Evolutionary conservation across 2,329 filamentous ascomycete species (phyloP), one percentile per base, ranked within the genome.

Genomic region (Colletotrichum melonis): DNA sequence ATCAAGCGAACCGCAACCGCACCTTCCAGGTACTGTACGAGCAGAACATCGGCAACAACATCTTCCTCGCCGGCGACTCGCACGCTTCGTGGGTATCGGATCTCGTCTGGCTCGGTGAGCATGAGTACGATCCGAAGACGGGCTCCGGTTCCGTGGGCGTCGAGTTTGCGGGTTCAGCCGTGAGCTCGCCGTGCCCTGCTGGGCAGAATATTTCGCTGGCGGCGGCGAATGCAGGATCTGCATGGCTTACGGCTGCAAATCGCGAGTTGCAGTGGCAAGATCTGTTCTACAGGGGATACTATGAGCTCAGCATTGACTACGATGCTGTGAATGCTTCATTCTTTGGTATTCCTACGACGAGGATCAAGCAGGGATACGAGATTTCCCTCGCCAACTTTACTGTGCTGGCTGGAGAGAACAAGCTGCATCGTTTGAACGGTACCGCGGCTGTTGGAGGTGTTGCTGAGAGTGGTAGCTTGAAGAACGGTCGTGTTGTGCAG

Each of bases 221-320:
- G 7, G 30, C 28, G 5, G 69, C 72, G 1, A 49, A 55, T 4
- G 32, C 30, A 3, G 64, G 54, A 14, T 56, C 58, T 1, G 32
- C 68, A 0, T 71, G 58, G 63, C 32, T 74, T 22, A 72, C 69
- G 5, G 70, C 7, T 6, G 85, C 76, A 26, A 94, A 93, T 80
- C 82, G 84, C 0, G 91, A 93, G 80, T 84, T 95, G 59, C 91
- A 93, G 78, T 95, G 92, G 93, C 90, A 92, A 76, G 92, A 94
- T 70, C 80, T 91, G 8, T 94, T 93, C 80, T 95, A 94, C 80
- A 87, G 92, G 22, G 93, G 93, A 1, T 95, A 95, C 82, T 94
- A 91, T 76, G 88, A 92, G 78, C 83, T 95, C 42, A 86, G 88
- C 59, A 84, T 94, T 62, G 85, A 83, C 24, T 85, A 88, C 26